A percentile compares a stretch with the other conserved stretches of the same genome.
Conservation (phyloP, 164 flowering plant genomes). For the Euptelea pleiosperma region DNA sequence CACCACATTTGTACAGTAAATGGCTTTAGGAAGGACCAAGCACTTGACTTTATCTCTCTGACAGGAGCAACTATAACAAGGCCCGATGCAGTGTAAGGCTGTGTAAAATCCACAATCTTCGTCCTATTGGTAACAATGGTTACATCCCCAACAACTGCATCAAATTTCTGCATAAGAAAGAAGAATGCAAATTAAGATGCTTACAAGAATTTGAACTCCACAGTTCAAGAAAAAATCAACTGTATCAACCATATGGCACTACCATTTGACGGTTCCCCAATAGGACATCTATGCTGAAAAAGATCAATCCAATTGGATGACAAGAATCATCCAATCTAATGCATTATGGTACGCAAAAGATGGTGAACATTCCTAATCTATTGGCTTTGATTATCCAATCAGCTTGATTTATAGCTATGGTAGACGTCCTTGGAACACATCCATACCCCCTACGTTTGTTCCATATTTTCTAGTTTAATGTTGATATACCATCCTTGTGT, state of each 20-base stretch:
- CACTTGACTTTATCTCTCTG: conserved; percentile 45
- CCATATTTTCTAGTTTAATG: no score
- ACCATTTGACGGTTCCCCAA: no score
- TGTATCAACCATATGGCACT: no score
- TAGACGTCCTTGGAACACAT: not conserved
- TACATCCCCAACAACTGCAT: conserved; percentile 92
- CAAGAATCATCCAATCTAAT: no score
- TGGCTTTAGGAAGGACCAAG: conserved; percentile 89
- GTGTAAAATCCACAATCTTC: conserved; percentile 83
- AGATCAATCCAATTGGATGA: no score
- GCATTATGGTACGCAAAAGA: no score
- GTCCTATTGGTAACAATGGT: conserved; percentile 81
- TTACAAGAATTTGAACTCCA: not conserved
- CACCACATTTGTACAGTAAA: conserved; percentile 79
- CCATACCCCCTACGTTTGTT: no score
- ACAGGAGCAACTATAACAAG: conserved; percentile 81
- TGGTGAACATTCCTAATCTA: not conserved
- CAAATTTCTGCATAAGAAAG: conserved; percentile 50
- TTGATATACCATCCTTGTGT: no score
- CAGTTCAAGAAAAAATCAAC: no score
- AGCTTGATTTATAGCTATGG: not conserved
- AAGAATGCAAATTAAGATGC: conserved; percentile 6
- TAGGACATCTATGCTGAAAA: no score
- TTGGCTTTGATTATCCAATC: not conserved
- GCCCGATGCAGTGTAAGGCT: conserved; percentile 86